Evolutionary conservation across 164 flowering plant species (phyloP).

Genomic region (Kingdonia uniflora): DNA sequence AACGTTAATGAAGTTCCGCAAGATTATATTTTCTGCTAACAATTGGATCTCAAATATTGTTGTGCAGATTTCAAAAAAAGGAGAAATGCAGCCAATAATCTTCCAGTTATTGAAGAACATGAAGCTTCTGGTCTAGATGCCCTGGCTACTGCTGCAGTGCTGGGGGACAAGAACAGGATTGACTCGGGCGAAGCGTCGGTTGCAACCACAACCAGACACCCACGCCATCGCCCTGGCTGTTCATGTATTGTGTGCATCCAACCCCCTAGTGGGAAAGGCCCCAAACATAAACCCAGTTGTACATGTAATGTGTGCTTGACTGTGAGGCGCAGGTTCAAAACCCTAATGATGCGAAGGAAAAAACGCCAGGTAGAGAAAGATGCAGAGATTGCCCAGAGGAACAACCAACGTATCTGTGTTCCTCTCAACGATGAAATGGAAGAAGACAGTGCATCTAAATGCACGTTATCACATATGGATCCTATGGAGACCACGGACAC

Average conservation of each 20-base stretch:
- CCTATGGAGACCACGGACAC: conserved; percentile 27
- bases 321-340: conserved; percentile 56
- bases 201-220: conserved; percentile 83
- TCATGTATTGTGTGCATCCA: conserved; percentile 97
- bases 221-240: conserved; percentile 96
- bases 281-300: conserved; percentile 69
- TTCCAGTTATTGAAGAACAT: conserved; percentile 13
- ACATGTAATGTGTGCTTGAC: conserved; percentile 59
- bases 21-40: no score
- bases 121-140: conserved; percentile 85
- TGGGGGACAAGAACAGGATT: conserved; percentile 48
- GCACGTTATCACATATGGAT: conserved; percentile 14
- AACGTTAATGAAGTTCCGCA: no score
- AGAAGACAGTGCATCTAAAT: conserved; percentile 34
- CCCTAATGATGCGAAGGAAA: conserved; percentile 62
- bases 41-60: not conserved
- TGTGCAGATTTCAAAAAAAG: conserved; percentile 56
- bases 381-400: conserved; percentile 57
- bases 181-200: conserved; percentile 37
- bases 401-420: conserved; percentile 19
- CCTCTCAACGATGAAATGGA: conserved; percentile 36
- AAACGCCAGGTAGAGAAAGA: conserved; percentile 66
- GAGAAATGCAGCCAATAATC: conserved; percentile 23
- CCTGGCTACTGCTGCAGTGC: conserved; percentile 76
- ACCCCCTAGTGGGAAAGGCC: conserved; percentile 96